These are phyloP conservation scores for Phialophora verrucosa DNA, from an alignment of 2,329 filamentous ascomycete species.

Conservation along the genomic window DNA sequence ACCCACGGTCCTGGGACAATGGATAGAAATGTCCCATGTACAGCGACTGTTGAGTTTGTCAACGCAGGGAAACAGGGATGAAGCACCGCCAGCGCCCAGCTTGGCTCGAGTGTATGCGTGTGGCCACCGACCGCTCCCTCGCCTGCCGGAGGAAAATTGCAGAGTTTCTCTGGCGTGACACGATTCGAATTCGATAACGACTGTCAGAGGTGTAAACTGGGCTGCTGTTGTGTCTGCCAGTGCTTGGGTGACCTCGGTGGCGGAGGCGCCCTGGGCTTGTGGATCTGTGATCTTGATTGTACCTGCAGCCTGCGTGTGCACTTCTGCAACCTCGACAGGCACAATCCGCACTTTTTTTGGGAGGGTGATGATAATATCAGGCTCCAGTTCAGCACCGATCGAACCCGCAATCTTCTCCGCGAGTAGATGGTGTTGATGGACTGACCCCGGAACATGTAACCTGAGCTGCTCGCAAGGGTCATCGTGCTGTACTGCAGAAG, in stretches of 20 bases:
- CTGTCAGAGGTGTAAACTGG: conserved; percentile 64
- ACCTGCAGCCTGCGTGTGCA: conserved; percentile 60
- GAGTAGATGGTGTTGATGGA: conserved; percentile 77
- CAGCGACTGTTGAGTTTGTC: conserved; percentile 82
- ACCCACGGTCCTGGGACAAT: conserved; percentile 82
- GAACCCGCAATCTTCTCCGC: conserved; percentile 65
- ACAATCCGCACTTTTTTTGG: conserved; percentile 52
- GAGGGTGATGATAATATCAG: conserved; percentile 64
- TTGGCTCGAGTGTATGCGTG: conserved; percentile 90
- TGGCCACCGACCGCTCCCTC: conserved; percentile 80
- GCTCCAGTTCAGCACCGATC: conserved; percentile 57
- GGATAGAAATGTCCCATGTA: conserved; percentile 87
- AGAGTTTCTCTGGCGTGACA: conserved; percentile 80
- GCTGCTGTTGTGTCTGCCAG: conserved; percentile 48
- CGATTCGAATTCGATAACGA: conserved; percentile 78
- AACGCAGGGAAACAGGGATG: conserved; percentile 89
- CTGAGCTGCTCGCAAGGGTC: conserved; percentile 48
- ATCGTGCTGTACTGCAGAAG: conserved; percentile 45
- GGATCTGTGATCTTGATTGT: conserved; percentile 50
- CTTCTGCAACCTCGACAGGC: conserved; percentile 65
- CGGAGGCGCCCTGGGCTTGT: conserved; percentile 42
- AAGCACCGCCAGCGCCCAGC: conserved; percentile 76
- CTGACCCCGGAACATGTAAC: conserved; percentile 56
- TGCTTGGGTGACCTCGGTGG: conserved; percentile 46
- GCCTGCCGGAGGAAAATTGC: conserved; percentile 86